A percentile compares a stretch with the other conserved stretches of the same genome.
Conservation (phyloP, 306 rosid genomes). For the Dryas alaskensis region DNA sequence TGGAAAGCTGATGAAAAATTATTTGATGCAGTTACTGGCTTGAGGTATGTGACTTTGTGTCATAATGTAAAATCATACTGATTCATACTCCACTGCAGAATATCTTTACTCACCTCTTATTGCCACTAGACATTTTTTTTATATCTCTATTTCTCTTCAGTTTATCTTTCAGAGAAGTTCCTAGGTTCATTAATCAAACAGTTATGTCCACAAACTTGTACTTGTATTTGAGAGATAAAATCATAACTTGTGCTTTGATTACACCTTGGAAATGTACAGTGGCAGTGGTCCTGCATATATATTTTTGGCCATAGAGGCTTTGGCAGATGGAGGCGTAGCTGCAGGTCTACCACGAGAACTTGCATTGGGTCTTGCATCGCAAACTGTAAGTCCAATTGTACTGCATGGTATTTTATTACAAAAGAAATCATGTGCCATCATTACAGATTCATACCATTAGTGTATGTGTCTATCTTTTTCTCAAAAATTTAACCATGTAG, state of each 20-base stretch:
- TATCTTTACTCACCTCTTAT: neutral
- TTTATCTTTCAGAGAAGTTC: neutral
- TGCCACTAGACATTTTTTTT: neutral
- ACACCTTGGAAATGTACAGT: conserved; percentile 37
- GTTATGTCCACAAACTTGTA: neutral
- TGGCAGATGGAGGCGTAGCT: conserved; percentile 99
- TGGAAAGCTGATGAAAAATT: conserved; percentile 86
- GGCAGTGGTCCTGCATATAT: conserved; percentile 97
- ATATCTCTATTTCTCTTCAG: neutral
- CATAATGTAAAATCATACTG: neutral
- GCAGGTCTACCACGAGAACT: conserved; percentile 96
- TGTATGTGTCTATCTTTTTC: neutral
- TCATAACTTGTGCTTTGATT: neutral
- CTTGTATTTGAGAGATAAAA: neutral
- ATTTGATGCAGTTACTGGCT: conserved; percentile 89
- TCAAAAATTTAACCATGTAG: neutral
- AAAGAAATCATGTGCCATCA: neutral
- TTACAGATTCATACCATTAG: neutral
- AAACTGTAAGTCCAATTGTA: conserved; percentile 66
- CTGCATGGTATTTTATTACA: neutral
- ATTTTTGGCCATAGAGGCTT: conserved; percentile 88
- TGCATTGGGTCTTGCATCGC: conserved; percentile 85
- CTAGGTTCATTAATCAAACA: neutral
- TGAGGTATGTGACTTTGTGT: conserved; percentile 53
- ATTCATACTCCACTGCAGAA: neutral